Conservation (phyloP, 192 early-diverging fungal genomes). For the Oehlia diaphana region DNA sequence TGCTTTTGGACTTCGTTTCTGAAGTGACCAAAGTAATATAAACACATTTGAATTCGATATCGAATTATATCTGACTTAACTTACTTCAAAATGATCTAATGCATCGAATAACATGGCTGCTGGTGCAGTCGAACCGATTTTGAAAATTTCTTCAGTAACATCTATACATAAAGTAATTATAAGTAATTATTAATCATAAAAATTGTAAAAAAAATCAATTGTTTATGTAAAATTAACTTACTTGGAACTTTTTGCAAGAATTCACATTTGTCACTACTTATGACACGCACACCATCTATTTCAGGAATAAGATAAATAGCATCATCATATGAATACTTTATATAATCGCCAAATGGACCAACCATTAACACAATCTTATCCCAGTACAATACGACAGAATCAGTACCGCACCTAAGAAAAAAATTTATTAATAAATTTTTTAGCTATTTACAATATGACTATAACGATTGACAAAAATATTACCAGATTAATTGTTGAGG, state of each 20-base stretch:
- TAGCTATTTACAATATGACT: background rate
- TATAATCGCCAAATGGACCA: conserved; percentile 91
- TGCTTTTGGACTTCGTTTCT: conserved; percentile 80
- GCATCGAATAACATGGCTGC: conserved; percentile 92
- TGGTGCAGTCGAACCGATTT: conserved; percentile 92
- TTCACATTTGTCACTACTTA: conserved; percentile 80
- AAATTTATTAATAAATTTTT: background rate
- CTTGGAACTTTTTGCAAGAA: conserved; percentile 87
- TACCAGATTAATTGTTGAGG: conserved; percentile 82
- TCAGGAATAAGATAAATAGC: conserved; percentile 84
- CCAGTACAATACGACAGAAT: conserved; percentile 88
- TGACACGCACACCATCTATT: conserved; percentile 89
- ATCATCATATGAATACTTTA: conserved; percentile 76
- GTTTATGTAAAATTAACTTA: conserved; percentile 33
- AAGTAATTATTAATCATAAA: background rate
- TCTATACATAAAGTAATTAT: conserved; percentile 35
- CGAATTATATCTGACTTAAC: conserved; percentile 27
- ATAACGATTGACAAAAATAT: background rate
- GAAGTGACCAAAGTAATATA: conserved; percentile 3
- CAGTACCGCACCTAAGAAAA: conserved; percentile 88
- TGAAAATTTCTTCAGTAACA: conserved; percentile 80
- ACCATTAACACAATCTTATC: conserved; percentile 82
- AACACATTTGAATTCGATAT: background rate
- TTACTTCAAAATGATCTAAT: conserved; percentile 64
- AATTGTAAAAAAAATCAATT: conserved; percentile 29